Percentiles rank a stretch among this genome's conserved stretches.
These are phyloP conservation scores for Xylaria sp. DNA, from an alignment of 2,329 filamentous ascomycete species.

Conservation along the genomic window DNA sequence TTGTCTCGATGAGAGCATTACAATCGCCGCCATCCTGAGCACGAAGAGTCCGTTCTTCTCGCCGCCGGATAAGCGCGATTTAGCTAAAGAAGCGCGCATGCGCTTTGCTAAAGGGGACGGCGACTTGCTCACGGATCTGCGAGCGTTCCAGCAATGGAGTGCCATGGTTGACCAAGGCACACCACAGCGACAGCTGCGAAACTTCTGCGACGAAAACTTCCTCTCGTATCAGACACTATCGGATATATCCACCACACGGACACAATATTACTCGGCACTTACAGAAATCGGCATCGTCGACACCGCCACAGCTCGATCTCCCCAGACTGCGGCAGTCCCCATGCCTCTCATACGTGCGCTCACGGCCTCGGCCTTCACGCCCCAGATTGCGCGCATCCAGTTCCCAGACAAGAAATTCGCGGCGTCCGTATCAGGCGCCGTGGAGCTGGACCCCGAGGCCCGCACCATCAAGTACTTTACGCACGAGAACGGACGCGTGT, in stretches of 20 bases:
- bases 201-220: slow-evolving; percentile 88
- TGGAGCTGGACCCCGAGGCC: slow-evolving; percentile 93
- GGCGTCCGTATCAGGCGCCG: slow-evolving; percentile 84
- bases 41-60: slow-evolving; percentile 87
- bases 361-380: slow-evolving; percentile 78
- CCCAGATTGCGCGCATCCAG: slow-evolving; percentile 90
- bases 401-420: slow-evolving; percentile 97
- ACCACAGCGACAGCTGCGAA: slow-evolving; percentile 70
- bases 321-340: slow-evolving; percentile 43
- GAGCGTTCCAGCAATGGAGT: slow-evolving; percentile 85
- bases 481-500: slow-evolving; percentile 85
- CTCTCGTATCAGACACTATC: slow-evolving; percentile 83
- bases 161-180: slow-evolving; percentile 68
- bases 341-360: slow-evolving; percentile 72
- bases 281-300: slow-evolving; percentile 81
- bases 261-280: slow-evolving; percentile 86
- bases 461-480: slow-evolving; percentile 93
- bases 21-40: slow-evolving; percentile 92
- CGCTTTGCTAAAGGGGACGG: slow-evolving; percentile 82
- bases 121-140: slow-evolving; percentile 87
- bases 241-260: slow-evolving; percentile 87
- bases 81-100: slow-evolving; percentile 79
- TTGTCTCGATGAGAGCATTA: slow-evolving; percentile 87
- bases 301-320: slow-evolving; percentile 47
- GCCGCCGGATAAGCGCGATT: slow-evolving; percentile 83